Base-by-base conservation (phyloP, 345 rosid genomes). In the Clarkia xantiana region DNA sequence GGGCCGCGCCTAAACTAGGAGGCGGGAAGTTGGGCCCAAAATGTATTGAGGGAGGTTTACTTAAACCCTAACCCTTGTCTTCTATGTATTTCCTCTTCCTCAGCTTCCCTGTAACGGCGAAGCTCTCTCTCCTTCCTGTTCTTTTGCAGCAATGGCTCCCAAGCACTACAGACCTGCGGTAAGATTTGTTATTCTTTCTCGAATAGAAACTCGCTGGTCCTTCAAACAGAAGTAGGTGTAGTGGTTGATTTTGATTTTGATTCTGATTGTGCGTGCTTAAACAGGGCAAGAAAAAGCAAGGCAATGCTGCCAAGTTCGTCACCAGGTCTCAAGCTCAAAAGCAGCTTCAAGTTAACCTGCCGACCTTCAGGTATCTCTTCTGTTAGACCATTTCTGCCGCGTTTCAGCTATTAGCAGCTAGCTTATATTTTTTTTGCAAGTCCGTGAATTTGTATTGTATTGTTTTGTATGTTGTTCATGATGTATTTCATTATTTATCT, bases 241-340 rank as follows among this genome's bases (percentile, higher is more conserved):
- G 11, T 4, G 12, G 2, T 15, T 52, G 56, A 40, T 10, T 18
- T 10, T 40, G 11, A 23, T 13, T 13, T 14, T 47, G 53, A 61
- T 8, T 3, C 23, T 22, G 14, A 15, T 12, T 45, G 29, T 10
- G 7, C 55, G 3, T 49, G 53, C 18, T 18, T 54, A 60, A 56
- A 0, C 70, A 91, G 98, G 98, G 98, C 10, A 91, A 91, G 79
- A 91, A 80, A 66, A 91, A 76, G 76, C 96, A 87, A 71, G 99
- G 99, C 48, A 87, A 86, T 65, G 94, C 81, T 15, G 86, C 95
- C 19, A 72, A 78, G 67, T 87, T 81, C 65, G 57, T 80, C 68
- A 82, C 96, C 56, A 77, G 99, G 81, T 72, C 94, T 15, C 94
- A 86, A 64, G 90, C 94, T 12, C 69, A 78, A 53, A 81, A 80